phyloP scores from a whole-genome alignment of 768 basidiomycete genomes.

The Phaffia tasmanica region DNA sequence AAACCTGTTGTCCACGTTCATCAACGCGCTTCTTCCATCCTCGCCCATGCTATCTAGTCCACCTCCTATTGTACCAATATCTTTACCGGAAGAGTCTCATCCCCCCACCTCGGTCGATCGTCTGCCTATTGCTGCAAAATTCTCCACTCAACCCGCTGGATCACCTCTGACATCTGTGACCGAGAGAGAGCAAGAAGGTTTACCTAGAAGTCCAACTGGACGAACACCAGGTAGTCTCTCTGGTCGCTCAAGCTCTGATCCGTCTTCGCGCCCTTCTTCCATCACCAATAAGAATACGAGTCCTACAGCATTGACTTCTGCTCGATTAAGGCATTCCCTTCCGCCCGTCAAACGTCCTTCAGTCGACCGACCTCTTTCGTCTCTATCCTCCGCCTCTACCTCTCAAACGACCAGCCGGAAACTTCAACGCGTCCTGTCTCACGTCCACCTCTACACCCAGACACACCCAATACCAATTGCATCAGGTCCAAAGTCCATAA shows the following conservation, averaged over 20 bases:
- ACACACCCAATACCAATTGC: slow-evolving; percentile 34
- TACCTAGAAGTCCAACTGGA: slow-evolving; percentile 5
- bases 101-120: neutral
- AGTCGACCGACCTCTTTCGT: slow-evolving; percentile 48
- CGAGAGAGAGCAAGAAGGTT: neutral
- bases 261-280: slow-evolving; percentile 28
- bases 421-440: slow-evolving; percentile 27
- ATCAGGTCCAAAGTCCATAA: neutral
- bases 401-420: slow-evolving; percentile 42
- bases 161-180: neutral
- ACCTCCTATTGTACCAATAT: slow-evolving; percentile 31
- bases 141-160: slow-evolving; percentile 6
- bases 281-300: neutral
- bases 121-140: slow-evolving; percentile 18
- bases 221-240: neutral
- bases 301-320: neutral
- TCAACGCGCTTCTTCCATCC: slow-evolving; percentile 72
- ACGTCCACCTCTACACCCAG: slow-evolving; percentile 45
- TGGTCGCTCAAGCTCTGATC: neutral
- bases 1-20: slow-evolving; percentile 88
- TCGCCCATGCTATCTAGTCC: slow-evolving; percentile 48
- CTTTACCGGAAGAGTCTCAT: neutral
- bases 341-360: neutral
- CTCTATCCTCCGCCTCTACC: slow-evolving; percentile 61
- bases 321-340: neutral